Evolutionary conservation across 768 basidiomycete genomes (phyloP), one percentile per base, ranked within the genome.

Genomic region (Lactarius sp.): DNA sequence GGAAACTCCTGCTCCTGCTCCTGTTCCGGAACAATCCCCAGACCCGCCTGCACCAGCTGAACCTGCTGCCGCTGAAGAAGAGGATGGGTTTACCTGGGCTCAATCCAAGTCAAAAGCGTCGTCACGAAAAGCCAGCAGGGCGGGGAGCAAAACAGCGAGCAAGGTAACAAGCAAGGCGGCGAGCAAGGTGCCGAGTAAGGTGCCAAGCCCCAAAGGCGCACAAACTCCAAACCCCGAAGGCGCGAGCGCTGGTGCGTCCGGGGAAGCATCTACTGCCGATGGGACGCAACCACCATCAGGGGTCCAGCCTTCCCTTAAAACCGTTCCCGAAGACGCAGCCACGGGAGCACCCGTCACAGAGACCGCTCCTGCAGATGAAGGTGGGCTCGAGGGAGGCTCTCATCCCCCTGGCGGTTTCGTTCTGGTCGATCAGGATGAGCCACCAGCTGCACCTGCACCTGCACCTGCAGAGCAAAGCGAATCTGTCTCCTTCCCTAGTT

Each of bases 181-280:
- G 0, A 68, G 67, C 57, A 68, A 68, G 57, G 54, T 20, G 14
- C 46, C 20, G 0, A 68, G 66, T 54, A 68, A 68, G 47, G 59
- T 31, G 16, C 33, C 22, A 16, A 60, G 56, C 14, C 66, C 65
- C 6, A 66, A 52, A 33, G 67, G 67, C 13, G 3, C 61, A 14
- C 20, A 59, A 49, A 68, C 65, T 5, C 67, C 67, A 36, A 59
- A 53, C 42, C 6, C 49, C 9, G 56, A 49, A 33, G 18, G 42
- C 31, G 31, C 31, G 33, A 2, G 55, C 20, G 13, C 46, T 13
- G 4, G 46, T 50, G 33, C 31, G 31, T 41, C 52, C 34, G 55
- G 20, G 13, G 60, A 37, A 31, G n/a, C 10, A 13, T 6, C 53
- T 52, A 14, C 44, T 12, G 6, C 39, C 1, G 44, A 27, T 8